Conservation (phyloP, 768 basidiomycete genomes). For the Phaeolepiota aurea region DNA sequence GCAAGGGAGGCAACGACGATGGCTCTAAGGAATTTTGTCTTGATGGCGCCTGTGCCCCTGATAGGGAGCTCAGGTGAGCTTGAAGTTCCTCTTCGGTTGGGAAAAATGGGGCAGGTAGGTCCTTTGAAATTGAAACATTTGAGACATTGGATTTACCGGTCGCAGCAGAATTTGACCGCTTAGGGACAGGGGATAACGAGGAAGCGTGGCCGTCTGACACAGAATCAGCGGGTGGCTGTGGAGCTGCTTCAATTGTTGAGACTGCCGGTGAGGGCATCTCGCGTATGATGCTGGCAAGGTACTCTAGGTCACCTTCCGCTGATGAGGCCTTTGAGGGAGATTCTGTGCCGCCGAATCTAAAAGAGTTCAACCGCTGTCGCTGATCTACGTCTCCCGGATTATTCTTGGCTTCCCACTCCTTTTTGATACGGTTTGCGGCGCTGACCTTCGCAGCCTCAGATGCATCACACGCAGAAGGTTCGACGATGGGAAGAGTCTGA, state of each 20-base stretch:
- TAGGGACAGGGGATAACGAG: neutral
- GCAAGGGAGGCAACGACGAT: neutral
- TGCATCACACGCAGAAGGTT: conserved; percentile 7
- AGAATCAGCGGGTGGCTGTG: neutral
- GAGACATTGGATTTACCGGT: neutral
- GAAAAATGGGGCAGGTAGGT: neutral
- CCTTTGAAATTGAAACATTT: neutral
- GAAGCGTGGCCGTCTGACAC: neutral
- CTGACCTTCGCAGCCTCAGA: conserved; percentile 15
- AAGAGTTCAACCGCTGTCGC: conserved; percentile 19
- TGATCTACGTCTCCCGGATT: conserved; percentile 12
- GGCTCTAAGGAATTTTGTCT: neutral
- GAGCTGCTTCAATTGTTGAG: neutral
- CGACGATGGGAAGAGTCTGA: conserved; percentile 26
- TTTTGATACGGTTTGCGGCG: conserved; percentile 45
- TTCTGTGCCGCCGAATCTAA: conserved; percentile 25
- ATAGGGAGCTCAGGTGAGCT: neutral
- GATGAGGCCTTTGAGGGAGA: conserved; percentile 7
- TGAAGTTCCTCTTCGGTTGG: neutral
- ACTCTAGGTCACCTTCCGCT: conserved; percentile 1
- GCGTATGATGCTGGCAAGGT: neutral
- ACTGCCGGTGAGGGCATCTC: neutral
- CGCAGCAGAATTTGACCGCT: neutral
- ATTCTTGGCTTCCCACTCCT: conserved; percentile 43
- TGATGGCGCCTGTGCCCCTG: neutral